A percentile compares a stretch with the other conserved stretches of the same genome.
These are phyloP conservation scores for Hypoxylon sp. DNA, from an alignment of 2,329 filamentous ascomycete species.

Conservation along the genomic window DNA sequence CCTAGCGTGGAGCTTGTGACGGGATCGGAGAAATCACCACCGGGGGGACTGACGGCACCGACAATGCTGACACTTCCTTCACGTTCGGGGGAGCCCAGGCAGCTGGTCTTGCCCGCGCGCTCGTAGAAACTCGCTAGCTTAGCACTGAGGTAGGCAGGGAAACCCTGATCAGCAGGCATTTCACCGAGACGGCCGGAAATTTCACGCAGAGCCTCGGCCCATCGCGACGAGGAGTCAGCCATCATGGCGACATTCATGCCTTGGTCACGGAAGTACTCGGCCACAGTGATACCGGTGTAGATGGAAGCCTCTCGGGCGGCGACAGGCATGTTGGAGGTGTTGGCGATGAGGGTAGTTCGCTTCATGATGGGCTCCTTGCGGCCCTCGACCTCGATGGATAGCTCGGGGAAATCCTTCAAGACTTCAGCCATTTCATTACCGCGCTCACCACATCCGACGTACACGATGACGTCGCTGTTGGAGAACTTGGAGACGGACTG, in stretches of 20 bases:
- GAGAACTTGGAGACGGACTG: conserved; percentile 99
- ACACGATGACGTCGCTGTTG: conserved; percentile 98
- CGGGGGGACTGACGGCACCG: conserved; percentile 95
- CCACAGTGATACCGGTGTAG: conserved; percentile 95
- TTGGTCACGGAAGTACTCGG: conserved; percentile 97
- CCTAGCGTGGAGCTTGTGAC: conserved; percentile 93
- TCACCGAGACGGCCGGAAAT: conserved; percentile 98
- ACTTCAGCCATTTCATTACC: conserved; percentile 99
- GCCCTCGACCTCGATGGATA: conserved; percentile 93
- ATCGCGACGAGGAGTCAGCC: conserved; percentile 97
- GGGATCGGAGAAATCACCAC: conserved; percentile 99
- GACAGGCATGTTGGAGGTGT: conserved; percentile 99
- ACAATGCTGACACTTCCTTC: conserved; percentile 97
- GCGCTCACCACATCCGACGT: conserved; percentile 90
- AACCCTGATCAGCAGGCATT: conserved; percentile 99
- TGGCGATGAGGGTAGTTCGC: conserved; percentile 97
- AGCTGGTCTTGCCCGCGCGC: conserved; percentile 88
- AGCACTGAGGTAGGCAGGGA: conserved; percentile 95
- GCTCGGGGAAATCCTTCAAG: conserved; percentile 99
- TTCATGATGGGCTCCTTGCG: conserved; percentile 99
- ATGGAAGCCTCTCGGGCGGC: conserved; percentile 98
- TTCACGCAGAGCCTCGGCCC: conserved; percentile 98
- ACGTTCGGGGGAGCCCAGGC: conserved; percentile 90
- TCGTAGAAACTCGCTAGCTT: conserved; percentile 99
- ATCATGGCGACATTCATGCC: conserved; percentile 99